Evolutionary conservation across 108 stramenopile species (phyloP), one percentile per base, ranked within the genome.

Genomic region (Schizochytrium sp.): DNA sequence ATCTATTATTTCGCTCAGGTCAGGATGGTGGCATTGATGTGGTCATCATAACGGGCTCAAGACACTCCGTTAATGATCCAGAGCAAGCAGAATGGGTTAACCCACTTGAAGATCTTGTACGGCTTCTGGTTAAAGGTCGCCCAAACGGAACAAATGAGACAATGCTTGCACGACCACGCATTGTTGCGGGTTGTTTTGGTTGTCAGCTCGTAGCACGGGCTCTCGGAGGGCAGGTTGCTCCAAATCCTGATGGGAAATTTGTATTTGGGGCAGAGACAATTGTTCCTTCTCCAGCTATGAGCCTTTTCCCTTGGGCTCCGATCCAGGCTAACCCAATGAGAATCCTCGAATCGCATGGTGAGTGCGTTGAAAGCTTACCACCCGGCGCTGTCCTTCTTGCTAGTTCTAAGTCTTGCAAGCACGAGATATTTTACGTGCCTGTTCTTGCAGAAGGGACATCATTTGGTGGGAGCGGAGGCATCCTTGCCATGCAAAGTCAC

Each of bases 401-500:
- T 7, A 44, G 42, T 15, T 69, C 64, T 7, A 8, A 12, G 15
- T 44, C 0, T 44, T 69, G 64, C 64, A 12, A 0, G 42, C 1
- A 69, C 64, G 64, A 69, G 28, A 69, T 69, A 44, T 69, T 69
- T 0, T 69, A 28, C 2, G 28, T 69, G 8, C 64, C 64, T 38
- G 64, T 83, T 2, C 76, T 83, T 46, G 53, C 76, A 5, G 50
- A 17, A 10, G 28, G 47, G 7, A 40, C 28, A 53, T 47, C 19
- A 83, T 8, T 53, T 40, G 15, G 55, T 40, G 76, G 50, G 47
- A 47, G 28, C 12, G 64, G 64, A 8, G 76, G 76, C 47, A 50
- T 83, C 13, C 47, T 83, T 10, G 76, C 76, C 15, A n/a, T 83
- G 15, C 76, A 83, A 42, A 55, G 50, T 10, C 76, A 83, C 53